Base-by-base conservation (phyloP, 2,329 filamentous ascomycete species). In the Xylariaceae sp. region DNA sequence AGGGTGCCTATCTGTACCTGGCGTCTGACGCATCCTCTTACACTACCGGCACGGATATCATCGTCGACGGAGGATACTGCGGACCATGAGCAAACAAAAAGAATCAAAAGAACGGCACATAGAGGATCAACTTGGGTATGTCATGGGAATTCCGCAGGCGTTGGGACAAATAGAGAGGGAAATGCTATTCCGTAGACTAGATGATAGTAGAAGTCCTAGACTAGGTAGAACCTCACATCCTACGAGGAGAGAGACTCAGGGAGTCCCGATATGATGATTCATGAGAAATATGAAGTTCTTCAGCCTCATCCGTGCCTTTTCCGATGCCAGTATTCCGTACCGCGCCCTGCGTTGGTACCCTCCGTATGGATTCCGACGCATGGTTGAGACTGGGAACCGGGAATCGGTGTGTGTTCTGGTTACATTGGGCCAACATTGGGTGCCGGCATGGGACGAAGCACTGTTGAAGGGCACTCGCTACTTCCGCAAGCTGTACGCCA, bases 1-100 rank as follows among this genome's bases (percentile, higher is more conserved):
- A 93, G 77, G 91, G 89, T 17, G 88, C 88, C 15, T 96, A 89
- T 72, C 75, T 95, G 52, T 94, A 92, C 74, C 78, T 95, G 58
- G 88, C 89, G 15, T 90, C 87, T 11, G 90, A 95, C 74, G 90
- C 90, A 3, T 84, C 87, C n/a, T 89, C 85, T 56, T 95, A 91
- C 75, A 91, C 88, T 15, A 95, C 90, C 7, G 90, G 85, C 0
- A 79, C 82, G 8, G 87, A 92, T 72, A 78, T 94, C 60, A 76
- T 89, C 63, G 82, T 92, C 52, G 90, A 94, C 72, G 89, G 89
- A 61, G 88, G 88, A 57, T 91, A 91, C 74, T 80, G 77, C 69
- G 73, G 79, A 53, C 78, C 79, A 53, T 85, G 73, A 45, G 11
- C 13, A 6, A 13, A 13, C 42, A 42, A 13, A 42, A 42, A 13